Base-by-base conservation (phyloP, 768 basidiomycete genomes). In the Boletus subcaerulescens region DNA sequence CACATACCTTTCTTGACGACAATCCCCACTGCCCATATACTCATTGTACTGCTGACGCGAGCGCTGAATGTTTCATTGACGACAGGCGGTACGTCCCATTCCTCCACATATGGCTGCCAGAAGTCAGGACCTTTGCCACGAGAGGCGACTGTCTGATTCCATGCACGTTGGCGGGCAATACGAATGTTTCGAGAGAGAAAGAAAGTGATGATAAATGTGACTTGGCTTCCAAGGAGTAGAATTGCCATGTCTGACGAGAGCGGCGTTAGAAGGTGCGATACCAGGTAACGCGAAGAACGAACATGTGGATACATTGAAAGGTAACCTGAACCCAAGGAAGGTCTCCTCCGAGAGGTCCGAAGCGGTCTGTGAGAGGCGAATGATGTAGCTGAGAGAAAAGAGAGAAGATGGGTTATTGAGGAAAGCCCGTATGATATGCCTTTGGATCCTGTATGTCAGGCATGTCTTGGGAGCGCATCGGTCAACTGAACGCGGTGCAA, bases 121-220 rank as follows among this genome's bases (percentile, higher is more conserved):
- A 95, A 96, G 10, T 89, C 84, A 0, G 79, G 73, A 0, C 86
- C 84, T 61, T 96, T 96, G 13, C 87, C 87, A 2, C 93, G 82
- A 5, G 92, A 95, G 7, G 79, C 73, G 29, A 96, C 84, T 0
- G 93, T 95, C 65, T 94, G 87, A 18, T 82, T 85, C 82, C 85
- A 91, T 12, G 83, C 92, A 12, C 88, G 80, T 50, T 83, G 82
- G 2, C 87, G 81, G 0, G 93, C 91, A 42, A 93, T 80, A 26
- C 84, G 81, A 45, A 96, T 84, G 70, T 96, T 95, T 44, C 83
- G 83, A 29, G 85, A 79, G 48, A 98, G 80, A 73, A 95, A 95
- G 75, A 89, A 95, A 3, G 76, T 78, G 47, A 96, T 77, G 52
- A 98, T 87, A 18, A 72, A 71, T 0, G 89, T 89, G 35, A 90